Evolutionary conservation across 768 basidiomycete species (phyloP), one percentile per base, ranked within the genome.

Genomic region (Lanmaoa pseudosensibilis): DNA sequence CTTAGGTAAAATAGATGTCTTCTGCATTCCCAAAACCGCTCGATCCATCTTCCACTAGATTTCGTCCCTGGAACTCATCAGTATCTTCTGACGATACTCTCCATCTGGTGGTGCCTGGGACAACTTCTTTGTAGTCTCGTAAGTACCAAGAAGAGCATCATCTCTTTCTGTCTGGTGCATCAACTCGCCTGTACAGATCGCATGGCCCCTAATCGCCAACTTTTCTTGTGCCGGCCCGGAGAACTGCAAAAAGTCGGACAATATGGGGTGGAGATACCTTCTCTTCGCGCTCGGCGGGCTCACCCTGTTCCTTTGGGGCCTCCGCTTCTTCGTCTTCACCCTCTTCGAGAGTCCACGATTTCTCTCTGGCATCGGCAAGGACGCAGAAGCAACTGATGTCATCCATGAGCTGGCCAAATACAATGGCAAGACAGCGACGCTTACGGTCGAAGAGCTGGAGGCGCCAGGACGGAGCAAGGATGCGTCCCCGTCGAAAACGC

Each of bases 181-280:
- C 45, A 5, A 54, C 23, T 12, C 5, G 6, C 18, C 3, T 16
- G n/a, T 43, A 25, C 39, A 82, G 81, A 63, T 86, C 56, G 83
- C 83, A 1, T 85, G 84, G 83, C 82, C 84, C 2, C 65, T 86
- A 25, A 80, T 85, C 15, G 73, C 80, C 15, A 80, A 82, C 58
- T 78, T 79, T 57, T 81, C 84, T 7, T 85, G 84, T 57, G 52
- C 74, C 0, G 60, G 67, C 4, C 18, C 70, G 0, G 56, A 54
- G 7, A 61, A 71, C 4, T 81, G 81, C 57, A 55, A 73, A 37
- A 76, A 72, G 46, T 65, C 73, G 3, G 59, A 79, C 19, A 86
- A 85, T 59, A 85, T 83, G 83, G 84, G 85, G 23, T 86, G 85
- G 84, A 74, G 85, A 30, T 85, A 85, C 63, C 75, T 84, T 25